phyloP scores from a whole-genome alignment of 768 basidiomycete species.

The Auriscalpium microsporum region DNA sequence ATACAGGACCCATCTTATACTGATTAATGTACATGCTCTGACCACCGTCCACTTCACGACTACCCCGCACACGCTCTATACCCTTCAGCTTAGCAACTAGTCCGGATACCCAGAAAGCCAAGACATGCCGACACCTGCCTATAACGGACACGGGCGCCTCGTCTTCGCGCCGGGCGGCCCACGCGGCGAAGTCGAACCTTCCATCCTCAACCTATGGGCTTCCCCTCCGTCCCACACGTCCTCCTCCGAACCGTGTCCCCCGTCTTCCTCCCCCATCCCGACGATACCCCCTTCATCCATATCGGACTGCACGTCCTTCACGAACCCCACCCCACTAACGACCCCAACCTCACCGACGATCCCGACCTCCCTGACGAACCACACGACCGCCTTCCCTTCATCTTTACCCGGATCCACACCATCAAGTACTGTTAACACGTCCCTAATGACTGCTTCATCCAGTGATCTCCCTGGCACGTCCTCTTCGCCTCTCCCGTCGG shows the following conservation, averaged over 20 bases:
- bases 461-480: neutral
- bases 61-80: neutral
- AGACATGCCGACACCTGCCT: neutral
- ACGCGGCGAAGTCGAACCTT: neutral
- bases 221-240: neutral
- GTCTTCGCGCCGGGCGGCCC: neutral
- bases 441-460: slow-evolving; percentile 1
- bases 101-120: neutral
- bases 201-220: neutral
- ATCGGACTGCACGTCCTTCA: no score
- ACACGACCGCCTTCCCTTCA: slow-evolving; percentile 2
- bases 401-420: neutral
- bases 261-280: neutral
- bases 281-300: neutral
- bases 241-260: neutral
- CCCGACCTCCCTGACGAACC: neutral
- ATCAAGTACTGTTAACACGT: neutral
- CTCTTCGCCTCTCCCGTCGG: slow-evolving; percentile 7
- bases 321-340: neutral
- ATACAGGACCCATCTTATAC: neutral
- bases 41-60: neutral
- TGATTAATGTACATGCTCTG: neutral
- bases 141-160: neutral
- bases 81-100: neutral
- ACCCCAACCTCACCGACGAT: neutral